Evolutionary conservation across 371 early-diverging fungal species (phyloP), one percentile per base, ranked within the genome.

Genomic region (Spiromyces aspiralis): DNA sequence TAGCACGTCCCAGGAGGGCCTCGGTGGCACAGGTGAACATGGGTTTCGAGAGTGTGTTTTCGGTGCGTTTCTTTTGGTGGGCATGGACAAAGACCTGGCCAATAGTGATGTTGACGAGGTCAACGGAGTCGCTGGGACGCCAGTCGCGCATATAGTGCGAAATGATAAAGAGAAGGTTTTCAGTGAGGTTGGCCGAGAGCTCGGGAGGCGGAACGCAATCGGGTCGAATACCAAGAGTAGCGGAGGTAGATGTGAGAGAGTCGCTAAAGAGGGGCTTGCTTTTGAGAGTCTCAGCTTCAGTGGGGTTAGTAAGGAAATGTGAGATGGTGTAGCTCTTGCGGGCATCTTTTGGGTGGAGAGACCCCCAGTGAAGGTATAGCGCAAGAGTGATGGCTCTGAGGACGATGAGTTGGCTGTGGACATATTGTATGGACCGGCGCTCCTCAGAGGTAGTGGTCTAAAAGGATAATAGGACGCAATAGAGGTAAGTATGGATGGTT

Each of bases 311-410:
- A n/a, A n/a, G n/a, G n/a, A n/a, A n/a, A n/a, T n/a, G n/a, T n/a
- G n/a, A n/a, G n/a, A n/a, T n/a, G n/a, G n/a, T n/a, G n/a, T n/a
- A n/a, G n/a, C n/a, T n/a, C n/a, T n/a, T n/a, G n/a, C n/a, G 35
- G 35, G 35, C 35, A 35, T 35, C 35, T 16, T 6, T 6, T 6
- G 6, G 43, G 27, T 64, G 62, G 48, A 64, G 61, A 63, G 61
- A 59, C 43, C 62, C 63, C 64, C 64, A 64, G 58, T 64, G 59
- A 49, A 58, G 58, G 23, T 61, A 61, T 61, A 64, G 62, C 23
- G 63, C 59, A 54, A 62, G 54, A 10, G 64, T 54, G 12, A 64
- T 62, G 19, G 62, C 59, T 19, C 64, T 63, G 45, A 64, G 55
- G 21, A 64, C 53, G 16, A 64, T 51, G 3, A 64, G 64, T 50